Percentiles rank a stretch among this genome's conserved stretches.
These are phyloP conservation scores for Chytriomyces confervae DNA, from an alignment of 192 early-diverging fungal genomes.

Conservation along the genomic window DNA sequence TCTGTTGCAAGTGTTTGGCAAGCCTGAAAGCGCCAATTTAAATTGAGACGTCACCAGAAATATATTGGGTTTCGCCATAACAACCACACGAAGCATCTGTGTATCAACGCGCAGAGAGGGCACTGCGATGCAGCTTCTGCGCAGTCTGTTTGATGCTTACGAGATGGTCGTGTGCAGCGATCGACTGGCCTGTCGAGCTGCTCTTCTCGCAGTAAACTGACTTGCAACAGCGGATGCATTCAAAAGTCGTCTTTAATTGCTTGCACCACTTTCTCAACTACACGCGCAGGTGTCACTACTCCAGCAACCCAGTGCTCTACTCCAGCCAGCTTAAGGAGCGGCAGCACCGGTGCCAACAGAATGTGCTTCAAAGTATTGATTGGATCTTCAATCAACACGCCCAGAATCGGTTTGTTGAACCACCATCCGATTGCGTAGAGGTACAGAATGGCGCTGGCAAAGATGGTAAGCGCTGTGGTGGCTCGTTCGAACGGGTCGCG, in stretches of 20 bases:
- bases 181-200: no score
- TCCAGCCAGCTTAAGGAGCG: background rate
- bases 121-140: no score
- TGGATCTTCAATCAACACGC: background rate
- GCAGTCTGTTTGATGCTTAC: no score
- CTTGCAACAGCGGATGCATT: background rate
- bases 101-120: no score
- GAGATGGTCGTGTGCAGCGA: no score
- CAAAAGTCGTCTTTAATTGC: background rate
- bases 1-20: no score
- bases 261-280: background rate
- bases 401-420: background rate
- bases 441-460: background rate
- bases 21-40: background rate
- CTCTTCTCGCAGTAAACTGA: no score
- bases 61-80: background rate
- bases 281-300: background rate
- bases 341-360: background rate
- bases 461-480: background rate
- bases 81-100: background rate
- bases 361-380: background rate
- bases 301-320: background rate
- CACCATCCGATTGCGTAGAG: constrained; percentile 10
- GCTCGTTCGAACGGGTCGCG: background rate
- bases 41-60: background rate